Conservation (phyloP, 306 rosid genomes). For the Betula pendula region DNA sequence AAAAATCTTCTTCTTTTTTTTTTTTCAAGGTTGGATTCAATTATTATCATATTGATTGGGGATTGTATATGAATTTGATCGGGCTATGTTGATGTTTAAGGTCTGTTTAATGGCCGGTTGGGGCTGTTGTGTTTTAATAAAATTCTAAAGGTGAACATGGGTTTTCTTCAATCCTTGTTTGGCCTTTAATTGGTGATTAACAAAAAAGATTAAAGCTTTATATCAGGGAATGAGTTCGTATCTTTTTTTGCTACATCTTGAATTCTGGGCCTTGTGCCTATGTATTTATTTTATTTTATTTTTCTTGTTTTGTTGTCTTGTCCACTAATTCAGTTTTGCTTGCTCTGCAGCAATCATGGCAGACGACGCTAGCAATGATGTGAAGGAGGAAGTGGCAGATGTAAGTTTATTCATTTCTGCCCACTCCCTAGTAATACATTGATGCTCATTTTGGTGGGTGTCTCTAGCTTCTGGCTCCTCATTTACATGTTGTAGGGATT, state of each 20-base stretch:
- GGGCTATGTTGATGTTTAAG: no score
- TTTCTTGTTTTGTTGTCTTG: not conserved
- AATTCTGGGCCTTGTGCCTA: not conserved
- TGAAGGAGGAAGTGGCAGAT: constrained; percentile 65
- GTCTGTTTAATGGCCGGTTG: no score
- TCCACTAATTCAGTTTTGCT: not conserved
- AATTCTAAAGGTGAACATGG: no score
- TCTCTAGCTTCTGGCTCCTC: not conserved
- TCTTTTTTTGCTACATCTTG: not conserved
- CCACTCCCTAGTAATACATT: not conserved
- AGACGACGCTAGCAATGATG: constrained; percentile 50
- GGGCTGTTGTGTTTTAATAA: no score
- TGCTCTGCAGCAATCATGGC: constrained; percentile 60
- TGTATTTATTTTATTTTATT: not conserved
- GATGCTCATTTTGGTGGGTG: constrained; percentile 5
- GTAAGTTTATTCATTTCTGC: constrained; percentile 33
- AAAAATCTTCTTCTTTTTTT: no score
- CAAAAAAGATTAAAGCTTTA: not conserved
- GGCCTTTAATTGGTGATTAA: not conserved
- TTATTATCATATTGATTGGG: no score
- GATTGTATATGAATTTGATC: no score
- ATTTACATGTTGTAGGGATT: not conserved
- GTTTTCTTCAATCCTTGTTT: not conserved
- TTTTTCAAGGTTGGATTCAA: no score
- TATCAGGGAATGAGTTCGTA: not conserved